phyloP scores from a whole-genome alignment of 129 eudicot species.

The Smallanthus sonchifolius region DNA sequence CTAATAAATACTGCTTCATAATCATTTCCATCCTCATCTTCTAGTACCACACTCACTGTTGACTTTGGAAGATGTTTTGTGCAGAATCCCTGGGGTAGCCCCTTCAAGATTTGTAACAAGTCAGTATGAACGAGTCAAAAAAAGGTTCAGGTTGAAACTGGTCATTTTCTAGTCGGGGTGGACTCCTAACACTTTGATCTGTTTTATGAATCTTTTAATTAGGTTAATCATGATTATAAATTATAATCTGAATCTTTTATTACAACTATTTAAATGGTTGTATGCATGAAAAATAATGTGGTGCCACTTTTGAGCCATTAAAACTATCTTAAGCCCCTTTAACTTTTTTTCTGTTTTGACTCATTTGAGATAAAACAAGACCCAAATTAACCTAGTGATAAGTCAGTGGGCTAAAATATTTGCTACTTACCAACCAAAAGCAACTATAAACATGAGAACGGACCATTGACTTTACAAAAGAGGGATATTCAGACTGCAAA shows the following conservation, averaged over 20 bases:
- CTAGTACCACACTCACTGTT: slow-evolving; percentile 47
- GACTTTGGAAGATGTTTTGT: slow-evolving; percentile 59
- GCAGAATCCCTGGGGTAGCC: slow-evolving; percentile 65
- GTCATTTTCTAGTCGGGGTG: not conserved
- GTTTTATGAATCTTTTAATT: not conserved
- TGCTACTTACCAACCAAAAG: slow-evolving; percentile 79
- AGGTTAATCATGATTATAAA: not conserved
- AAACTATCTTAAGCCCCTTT: not conserved
- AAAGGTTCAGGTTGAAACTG: not conserved
- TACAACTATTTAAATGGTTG: not conserved
- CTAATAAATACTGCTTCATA: slow-evolving; percentile 61
- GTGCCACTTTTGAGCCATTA: not conserved
- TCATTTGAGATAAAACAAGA: not conserved
- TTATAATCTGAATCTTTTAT: not conserved
- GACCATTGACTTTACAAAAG: slow-evolving; percentile 75
- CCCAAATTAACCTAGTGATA: not conserved
- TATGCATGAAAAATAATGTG: not conserved
- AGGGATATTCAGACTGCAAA: slow-evolving; percentile 57
- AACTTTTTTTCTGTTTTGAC: not conserved
- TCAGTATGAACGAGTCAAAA: not conserved
- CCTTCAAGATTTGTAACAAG: slow-evolving; percentile 33
- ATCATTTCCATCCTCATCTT: slow-evolving; percentile 58
- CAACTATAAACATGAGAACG: slow-evolving; percentile 93
- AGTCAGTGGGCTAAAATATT: not conserved
- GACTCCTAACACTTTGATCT: not conserved